These are phyloP conservation scores for Scleroderma citrinum DNA, from an alignment of 768 basidiomycete genomes.

Conservation along the genomic window DNA sequence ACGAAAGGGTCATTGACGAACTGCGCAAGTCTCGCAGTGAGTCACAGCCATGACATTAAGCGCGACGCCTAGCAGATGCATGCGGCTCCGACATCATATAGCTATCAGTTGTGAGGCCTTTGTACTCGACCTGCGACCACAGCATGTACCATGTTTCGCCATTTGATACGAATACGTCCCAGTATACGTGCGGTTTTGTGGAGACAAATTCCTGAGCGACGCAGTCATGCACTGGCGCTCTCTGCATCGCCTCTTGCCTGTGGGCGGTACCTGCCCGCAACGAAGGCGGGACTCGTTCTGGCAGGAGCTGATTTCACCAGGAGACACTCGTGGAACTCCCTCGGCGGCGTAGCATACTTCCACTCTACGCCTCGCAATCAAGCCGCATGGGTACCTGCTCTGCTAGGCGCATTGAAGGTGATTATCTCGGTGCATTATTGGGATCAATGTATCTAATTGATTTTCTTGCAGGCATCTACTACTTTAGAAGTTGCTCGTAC, in stretches of 20 bases:
- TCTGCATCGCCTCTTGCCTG: background rate
- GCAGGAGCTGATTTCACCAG: constrained; percentile 1
- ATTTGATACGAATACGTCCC: constrained; percentile 12
- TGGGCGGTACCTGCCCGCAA: constrained; percentile 1
- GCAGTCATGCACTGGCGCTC: background rate
- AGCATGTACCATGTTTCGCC: constrained; percentile 53
- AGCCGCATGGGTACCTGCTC: constrained; percentile 45
- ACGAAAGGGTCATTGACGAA: too few species aligned
- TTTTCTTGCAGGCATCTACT: constrained; percentile 53
- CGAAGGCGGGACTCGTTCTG: constrained; percentile 5
- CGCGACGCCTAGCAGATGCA: background rate
- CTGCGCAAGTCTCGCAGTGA: background rate
- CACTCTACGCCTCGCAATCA: constrained; percentile 36
- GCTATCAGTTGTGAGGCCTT: background rate
- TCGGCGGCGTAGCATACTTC: constrained; percentile 23
- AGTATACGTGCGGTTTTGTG: background rate
- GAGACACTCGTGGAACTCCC: constrained; percentile 2
- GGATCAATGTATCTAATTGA: constrained; percentile 2
- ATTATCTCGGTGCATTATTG: background rate
- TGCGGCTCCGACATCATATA: background rate
- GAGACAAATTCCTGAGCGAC: background rate
- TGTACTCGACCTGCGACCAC: constrained; percentile 3
- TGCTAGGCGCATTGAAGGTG: constrained; percentile 63
- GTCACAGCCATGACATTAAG: background rate
- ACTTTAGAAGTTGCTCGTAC: constrained; percentile 67